A percentile compares a stretch with the other conserved stretches of the same genome.
Conservation (phyloP, 257 asterid genomes). For the Primulina tabacum region DNA sequence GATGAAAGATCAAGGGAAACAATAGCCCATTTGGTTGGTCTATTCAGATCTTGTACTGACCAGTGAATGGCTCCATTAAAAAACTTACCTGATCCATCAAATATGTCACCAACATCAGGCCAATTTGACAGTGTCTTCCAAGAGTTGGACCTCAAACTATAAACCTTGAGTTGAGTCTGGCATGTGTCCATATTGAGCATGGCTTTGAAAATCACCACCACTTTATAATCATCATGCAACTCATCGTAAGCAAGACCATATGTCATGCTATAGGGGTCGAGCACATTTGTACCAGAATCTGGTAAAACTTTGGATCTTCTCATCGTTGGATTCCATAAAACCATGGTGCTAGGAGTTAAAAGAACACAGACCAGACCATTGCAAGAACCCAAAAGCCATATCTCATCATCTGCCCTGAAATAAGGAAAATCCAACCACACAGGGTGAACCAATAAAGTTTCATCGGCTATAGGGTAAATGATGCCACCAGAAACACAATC, state of each 20-base stretch:
- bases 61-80: slow-evolving; percentile 31
- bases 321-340: slow-evolving; percentile 29
- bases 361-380: slow-evolving; percentile 30
- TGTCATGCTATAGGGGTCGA: slow-evolving; percentile 1
- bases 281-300: slow-evolving; percentile 9
- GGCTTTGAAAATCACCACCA: slow-evolving; percentile 20
- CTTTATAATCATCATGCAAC: slow-evolving; percentile 27
- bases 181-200: background rate
- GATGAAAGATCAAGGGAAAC: slow-evolving; percentile 25
- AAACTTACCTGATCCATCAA: slow-evolving; percentile 20
- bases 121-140: slow-evolving; percentile 21
- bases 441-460: background rate
- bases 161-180: slow-evolving; percentile 18
- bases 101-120: slow-evolving; percentile 16
- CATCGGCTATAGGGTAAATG: slow-evolving; percentile 15
- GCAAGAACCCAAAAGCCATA: slow-evolving; percentile 28
- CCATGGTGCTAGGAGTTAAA: background rate
- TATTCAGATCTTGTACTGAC: slow-evolving; percentile 4
- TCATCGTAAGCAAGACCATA: slow-evolving; percentile 26
- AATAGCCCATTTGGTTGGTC: slow-evolving; percentile 8
- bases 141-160: slow-evolving; percentile 22
- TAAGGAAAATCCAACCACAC: slow-evolving; percentile 25
- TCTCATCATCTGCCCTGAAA: slow-evolving; percentile 9
- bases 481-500: slow-evolving; percentile 1
- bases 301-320: slow-evolving; percentile 18